phyloP scores from a whole-genome alignment of 495 filamentous ascomycete genomes.

The Neurospora tetrasperma region DNA sequence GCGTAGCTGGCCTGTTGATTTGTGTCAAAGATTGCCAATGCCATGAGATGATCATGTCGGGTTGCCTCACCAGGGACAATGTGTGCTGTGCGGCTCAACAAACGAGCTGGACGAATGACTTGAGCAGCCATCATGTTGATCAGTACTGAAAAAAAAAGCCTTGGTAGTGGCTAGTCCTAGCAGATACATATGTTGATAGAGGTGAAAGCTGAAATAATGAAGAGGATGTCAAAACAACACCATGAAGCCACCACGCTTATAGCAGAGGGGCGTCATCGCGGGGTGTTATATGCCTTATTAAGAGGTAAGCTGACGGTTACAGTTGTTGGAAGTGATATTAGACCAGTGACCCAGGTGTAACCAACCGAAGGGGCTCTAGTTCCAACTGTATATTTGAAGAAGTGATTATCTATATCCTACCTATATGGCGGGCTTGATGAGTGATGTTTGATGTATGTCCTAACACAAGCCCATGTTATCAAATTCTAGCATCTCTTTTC shows the following conservation, averaged over 20 bases:
- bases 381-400: not conserved
- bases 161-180: not conserved
- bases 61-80: slow-evolving; percentile 17
- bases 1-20: slow-evolving; percentile 54
- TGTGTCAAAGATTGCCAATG: slow-evolving; percentile 2
- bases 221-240: not conserved
- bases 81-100: slow-evolving; percentile 15
- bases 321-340: not conserved
- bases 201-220: not conserved
- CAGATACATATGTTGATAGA: not conserved
- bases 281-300: not conserved
- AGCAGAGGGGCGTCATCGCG: not conserved
- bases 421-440: not conserved
- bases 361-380: not conserved
- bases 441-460: not conserved
- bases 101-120: slow-evolving; percentile 9
- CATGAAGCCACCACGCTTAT: not conserved
- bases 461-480: not conserved
- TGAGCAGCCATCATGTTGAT: not conserved
- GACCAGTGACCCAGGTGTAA: not conserved
- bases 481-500: not conserved
- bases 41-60: not conserved
- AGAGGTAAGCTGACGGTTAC: not conserved
- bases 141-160: not conserved
- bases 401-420: not conserved